phyloP scores from a whole-genome alignment of 2,329 filamentous ascomycete genomes.

The Colletotrichum camelliae region DNA sequence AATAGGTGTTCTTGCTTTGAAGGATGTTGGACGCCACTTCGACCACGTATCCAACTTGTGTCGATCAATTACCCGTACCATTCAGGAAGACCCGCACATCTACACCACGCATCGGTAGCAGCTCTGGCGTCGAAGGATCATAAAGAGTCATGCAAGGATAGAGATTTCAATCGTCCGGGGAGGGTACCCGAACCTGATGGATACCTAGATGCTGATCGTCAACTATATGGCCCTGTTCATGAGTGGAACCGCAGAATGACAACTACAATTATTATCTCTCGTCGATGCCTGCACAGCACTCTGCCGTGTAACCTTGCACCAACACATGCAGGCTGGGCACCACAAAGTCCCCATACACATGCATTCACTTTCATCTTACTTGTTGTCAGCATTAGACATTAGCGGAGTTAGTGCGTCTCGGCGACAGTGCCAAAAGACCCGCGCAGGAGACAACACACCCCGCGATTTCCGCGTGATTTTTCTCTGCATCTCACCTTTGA shows the following conservation, averaged over 20 bases:
- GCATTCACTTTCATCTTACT: neutral
- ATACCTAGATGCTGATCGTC: neutral
- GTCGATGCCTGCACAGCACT: neutral
- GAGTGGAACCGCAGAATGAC: neutral
- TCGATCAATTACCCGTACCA: neutral
- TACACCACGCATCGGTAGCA: neutral
- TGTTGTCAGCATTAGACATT: neutral
- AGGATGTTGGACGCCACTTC: neutral
- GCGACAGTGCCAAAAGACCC: neutral
- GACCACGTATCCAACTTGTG: neutral
- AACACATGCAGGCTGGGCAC: neutral
- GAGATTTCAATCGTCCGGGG: neutral
- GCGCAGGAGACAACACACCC: neutral
- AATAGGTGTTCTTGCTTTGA: rapidly evolving
- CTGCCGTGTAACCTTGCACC: neutral
- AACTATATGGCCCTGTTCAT: neutral
- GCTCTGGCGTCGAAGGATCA: neutral
- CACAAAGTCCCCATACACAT: neutral
- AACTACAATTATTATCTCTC: neutral
- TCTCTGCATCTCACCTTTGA: neutral
- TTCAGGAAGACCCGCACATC: neutral
- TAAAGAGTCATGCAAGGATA: neutral
- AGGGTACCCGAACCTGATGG: neutral
- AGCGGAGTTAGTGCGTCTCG: neutral
- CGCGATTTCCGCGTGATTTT: neutral